Conservation (phyloP, 2,329 filamentous ascomycete genomes). For the Colletotrichum graminicola region DNA sequence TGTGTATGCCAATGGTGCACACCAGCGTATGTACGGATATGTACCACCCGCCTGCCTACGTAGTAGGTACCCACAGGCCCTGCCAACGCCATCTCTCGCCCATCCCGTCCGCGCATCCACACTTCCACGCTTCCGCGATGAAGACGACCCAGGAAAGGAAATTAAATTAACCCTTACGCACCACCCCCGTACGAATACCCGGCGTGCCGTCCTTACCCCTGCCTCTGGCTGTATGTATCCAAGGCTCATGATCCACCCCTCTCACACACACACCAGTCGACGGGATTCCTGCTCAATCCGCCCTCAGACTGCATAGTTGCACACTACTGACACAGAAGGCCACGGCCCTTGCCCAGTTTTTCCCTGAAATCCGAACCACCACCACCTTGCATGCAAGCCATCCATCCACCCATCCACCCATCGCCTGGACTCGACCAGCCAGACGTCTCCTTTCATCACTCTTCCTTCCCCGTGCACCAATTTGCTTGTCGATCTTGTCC, state of each 20-base stretch:
- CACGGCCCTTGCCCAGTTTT: slow-evolving; percentile 27
- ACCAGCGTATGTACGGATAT: too few relatives aligned
- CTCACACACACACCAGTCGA: slow-evolving; percentile 10
- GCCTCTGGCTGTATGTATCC: slow-evolving; percentile 5
- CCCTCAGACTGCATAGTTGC: not conserved
- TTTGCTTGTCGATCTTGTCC: slow-evolving; percentile 34
- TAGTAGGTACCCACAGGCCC: slow-evolving; percentile 11
- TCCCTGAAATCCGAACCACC: slow-evolving; percentile 35
- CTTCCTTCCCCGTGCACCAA: slow-evolving; percentile 33
- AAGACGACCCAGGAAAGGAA: slow-evolving; percentile 16
- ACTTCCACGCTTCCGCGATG: not conserved
- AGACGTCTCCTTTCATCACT: slow-evolving; percentile 39
- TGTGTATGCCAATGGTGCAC: too few relatives aligned
- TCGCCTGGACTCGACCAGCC: slow-evolving; percentile 4
- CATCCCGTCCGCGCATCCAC: not conserved
- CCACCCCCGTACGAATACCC: slow-evolving; percentile 20
- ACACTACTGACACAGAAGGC: not conserved
- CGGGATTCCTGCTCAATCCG: slow-evolving; percentile 10
- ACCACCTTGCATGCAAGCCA: slow-evolving; percentile 12
- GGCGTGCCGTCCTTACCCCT: slow-evolving; percentile 33
- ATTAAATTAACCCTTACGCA: slow-evolving; percentile 38
- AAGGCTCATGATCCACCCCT: slow-evolving; percentile 18
- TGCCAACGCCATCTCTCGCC: slow-evolving; percentile 27
- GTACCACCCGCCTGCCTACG: not conserved
- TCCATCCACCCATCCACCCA: not conserved